These are phyloP conservation scores for Sclerospora graminicola DNA, from an alignment of 352 stramenopile species.

Conservation along the genomic window DNA sequence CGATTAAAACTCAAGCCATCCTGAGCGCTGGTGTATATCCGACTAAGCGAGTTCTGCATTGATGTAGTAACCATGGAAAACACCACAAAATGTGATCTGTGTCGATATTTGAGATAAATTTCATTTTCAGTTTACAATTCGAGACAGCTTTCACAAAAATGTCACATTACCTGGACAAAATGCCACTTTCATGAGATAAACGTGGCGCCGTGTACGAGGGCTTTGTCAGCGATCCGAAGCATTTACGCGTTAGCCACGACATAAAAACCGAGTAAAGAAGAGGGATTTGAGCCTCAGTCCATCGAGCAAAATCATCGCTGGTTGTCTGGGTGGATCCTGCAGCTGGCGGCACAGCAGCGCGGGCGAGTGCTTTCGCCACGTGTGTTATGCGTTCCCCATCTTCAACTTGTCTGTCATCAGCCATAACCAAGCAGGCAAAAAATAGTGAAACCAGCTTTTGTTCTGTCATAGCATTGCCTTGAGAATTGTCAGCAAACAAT, in stretches of 20 bases:
- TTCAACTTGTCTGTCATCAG: constrained; percentile 24
- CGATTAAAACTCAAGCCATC: constrained; percentile 81
- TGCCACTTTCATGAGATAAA: constrained; percentile 53
- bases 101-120: background rate
- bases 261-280: constrained; percentile 70
- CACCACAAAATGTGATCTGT: constrained; percentile 53
- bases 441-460: constrained; percentile 34
- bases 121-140: no score
- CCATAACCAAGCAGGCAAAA: constrained; percentile 44
- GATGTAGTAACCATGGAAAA: constrained; percentile 48
- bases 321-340: constrained; percentile 18
- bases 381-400: constrained; percentile 21
- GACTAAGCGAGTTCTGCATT: constrained; percentile 45
- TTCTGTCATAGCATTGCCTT: constrained; percentile 26
- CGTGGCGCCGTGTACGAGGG: constrained; percentile 36
- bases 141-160: background rate
- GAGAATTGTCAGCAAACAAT: constrained; percentile 30
- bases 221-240: constrained; percentile 38
- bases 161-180: constrained; percentile 45
- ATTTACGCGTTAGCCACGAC: constrained; percentile 52
- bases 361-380: constrained; percentile 31
- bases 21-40: constrained; percentile 71
- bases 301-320: constrained; percentile 53
- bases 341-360: constrained; percentile 25
- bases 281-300: constrained; percentile 45